Evolutionary conservation across 2,329 filamentous ascomycete genomes (phyloP), one percentile per base, ranked within the genome.

Genomic region (Penicillium crustosum): DNA sequence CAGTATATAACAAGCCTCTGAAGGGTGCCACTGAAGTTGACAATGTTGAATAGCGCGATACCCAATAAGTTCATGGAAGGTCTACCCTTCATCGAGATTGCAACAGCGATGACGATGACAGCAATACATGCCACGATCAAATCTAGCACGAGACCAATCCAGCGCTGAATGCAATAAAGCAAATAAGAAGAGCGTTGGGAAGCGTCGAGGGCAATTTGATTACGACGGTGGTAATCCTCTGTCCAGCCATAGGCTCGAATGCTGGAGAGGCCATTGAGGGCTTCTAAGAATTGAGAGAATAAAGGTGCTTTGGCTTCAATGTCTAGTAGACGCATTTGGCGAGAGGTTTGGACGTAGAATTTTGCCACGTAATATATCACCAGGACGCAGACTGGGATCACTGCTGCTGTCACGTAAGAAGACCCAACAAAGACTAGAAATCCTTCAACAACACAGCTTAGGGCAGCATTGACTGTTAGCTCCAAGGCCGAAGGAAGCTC

Each of bases 231-330:
- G 33, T 79, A 74, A 2, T 73, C 67, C 4, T 67, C 63, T 9
- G 73, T 72, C 81, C 81, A 83, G 1, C 76, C 77, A 53, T 82
- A 83, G 0, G 82, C 78, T 9, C 82, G 79, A 36, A 85, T 79
- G 0, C 81, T 83, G 0, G 75, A 61, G 0, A 84, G 62, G 0
- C 82, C 82, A 9, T 73, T 69, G 0, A 83, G 63, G 0, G 79
- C 80, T 55, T 85, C 82, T 9, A 56, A 15, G 17, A 49, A 52
- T 3, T 61, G 57, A 23, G 60, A 65, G 17, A 85, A 70, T 0
- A 56, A 13, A 17, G 83, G 83, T 1, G 79, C 79, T 61, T 86
- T 85, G 2, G 80, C 77, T 64, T 86, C 83, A 0, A 86, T 76
- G 52, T 86, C 83, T 13, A 86, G 77, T 70, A 25, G 76, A 49